Evolutionary conservation across 2,329 filamentous ascomycete genomes (phyloP).

Genomic region (Colletotrichum coccodes): DNA sequence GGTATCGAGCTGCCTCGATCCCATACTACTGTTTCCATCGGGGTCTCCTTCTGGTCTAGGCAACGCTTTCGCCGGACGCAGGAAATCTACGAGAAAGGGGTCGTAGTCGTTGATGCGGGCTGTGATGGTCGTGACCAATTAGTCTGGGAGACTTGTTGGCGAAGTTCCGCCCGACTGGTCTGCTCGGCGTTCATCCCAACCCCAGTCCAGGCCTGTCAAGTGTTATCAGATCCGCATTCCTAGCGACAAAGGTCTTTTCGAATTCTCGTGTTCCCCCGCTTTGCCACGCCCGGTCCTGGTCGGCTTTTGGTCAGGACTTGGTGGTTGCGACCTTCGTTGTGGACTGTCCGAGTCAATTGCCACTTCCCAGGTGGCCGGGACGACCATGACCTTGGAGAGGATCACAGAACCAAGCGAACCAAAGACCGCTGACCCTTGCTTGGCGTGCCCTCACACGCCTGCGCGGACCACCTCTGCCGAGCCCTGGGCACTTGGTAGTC

Average conservation of each 20-base stretch:
- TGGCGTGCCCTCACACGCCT: neutral
- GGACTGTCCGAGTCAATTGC: neutral
- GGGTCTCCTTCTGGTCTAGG: neutral
- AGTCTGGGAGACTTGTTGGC: neutral
- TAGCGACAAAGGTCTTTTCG: neutral
- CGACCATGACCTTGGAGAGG: neutral
- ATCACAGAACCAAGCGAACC: neutral
- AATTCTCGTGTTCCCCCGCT: slow-evolving; percentile 9
- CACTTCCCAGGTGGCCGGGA: slow-evolving; percentile 1
- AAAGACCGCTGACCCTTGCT: neutral
- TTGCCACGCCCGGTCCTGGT: neutral
- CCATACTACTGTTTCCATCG: neutral
- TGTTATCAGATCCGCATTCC: slow-evolving; percentile 30
- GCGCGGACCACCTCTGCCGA: neutral
- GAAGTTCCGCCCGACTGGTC: neutral
- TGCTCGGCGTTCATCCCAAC: neutral
- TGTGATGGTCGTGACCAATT: neutral
- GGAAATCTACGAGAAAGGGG: neutral
- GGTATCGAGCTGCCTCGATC: neutral
- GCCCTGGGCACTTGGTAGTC: neutral
- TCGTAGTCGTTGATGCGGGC: neutral
- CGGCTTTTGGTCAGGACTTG: neutral
- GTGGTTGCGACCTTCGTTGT: neutral
- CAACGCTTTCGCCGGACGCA: neutral
- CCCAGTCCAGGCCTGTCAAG: neutral